Evolutionary conservation across 2,329 filamentous ascomycete species (phyloP), one percentile per base, ranked within the genome.

Genomic region (Penicillium corylophilum): DNA sequence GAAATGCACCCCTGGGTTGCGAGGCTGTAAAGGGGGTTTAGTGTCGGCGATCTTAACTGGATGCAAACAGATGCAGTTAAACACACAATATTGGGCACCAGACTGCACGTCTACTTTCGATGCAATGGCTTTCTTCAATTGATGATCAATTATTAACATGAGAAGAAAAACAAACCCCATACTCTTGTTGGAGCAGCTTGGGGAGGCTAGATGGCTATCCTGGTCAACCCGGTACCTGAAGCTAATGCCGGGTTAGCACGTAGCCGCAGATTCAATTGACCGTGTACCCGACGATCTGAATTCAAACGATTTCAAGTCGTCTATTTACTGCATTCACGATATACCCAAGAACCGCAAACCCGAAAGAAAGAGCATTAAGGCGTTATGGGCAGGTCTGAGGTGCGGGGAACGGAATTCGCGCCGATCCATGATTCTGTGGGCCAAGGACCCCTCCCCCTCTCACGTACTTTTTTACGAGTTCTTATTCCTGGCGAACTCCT

Each of bases 331-430:
- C 31, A 16, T 8, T 35, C 7, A 16, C 5, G 18, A 35, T 31
- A 15, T n/a, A 6, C 13, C 5, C n/a, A n/a, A 22, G 15, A n/a
- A n/a, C 33, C 33, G 15, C 35, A 4, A 8, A 38, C 2, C 35
- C 20, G 5, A 5, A 2, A 18, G 16, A 39, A 38, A 12, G 20
- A 20, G n/a, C 36, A 26, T 24, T 2, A 7, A n/a, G 20, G 20
- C 39, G 10, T 5, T 38, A 12, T 38, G 13, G 22, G 33, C 5
- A 2, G 26, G 22, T n/a, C 18, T 39, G 20, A 39, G 18, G 44
- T 59, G 58, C 54, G 58, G 58, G 58, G 54, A 55, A 53, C 56
- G 58, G 56, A 48, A 44, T 57, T 61, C 46, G 50, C 31, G 53
- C 58, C 58, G 58, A 61, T 24, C 22, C 24, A 39, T 16, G 35